phyloP scores from a whole-genome alignment of 495 filamentous ascomycete species.

The Penicillium roqueforti region DNA sequence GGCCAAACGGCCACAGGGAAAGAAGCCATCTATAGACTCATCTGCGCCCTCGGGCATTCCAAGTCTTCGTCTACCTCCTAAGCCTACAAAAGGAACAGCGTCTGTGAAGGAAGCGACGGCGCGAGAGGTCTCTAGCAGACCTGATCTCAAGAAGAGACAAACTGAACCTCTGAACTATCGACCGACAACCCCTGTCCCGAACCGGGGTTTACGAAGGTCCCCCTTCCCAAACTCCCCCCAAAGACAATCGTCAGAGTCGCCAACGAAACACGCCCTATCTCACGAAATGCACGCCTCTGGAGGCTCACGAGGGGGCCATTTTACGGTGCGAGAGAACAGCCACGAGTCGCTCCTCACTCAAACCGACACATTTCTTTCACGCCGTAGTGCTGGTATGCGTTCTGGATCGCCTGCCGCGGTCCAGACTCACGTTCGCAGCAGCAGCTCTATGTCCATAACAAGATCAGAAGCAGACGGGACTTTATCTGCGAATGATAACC shows the following conservation, averaged over 20 bases:
- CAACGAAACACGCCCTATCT: constrained; percentile 18
- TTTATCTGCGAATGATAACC: constrained; percentile 28
- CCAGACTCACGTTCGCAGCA: constrained; percentile 46
- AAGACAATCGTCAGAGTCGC: constrained; percentile 21
- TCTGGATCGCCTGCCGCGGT: constrained; percentile 46
- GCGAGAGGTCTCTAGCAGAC: constrained; percentile 12
- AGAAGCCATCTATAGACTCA: constrained; percentile 20
- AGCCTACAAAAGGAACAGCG: constrained; percentile 18
- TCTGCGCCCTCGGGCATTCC: constrained; percentile 4
- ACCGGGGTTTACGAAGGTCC: constrained; percentile 39
- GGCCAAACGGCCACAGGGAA: constrained; percentile 18
- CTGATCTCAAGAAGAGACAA: constrained; percentile 10
- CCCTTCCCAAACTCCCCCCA: constrained; percentile 30
- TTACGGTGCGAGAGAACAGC: constrained; percentile 50
- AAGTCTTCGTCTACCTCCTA: constrained; percentile 12
- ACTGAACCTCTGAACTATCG: constrained; percentile 12
- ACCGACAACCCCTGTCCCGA: constrained; percentile 27
- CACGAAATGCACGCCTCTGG: constrained; percentile 19
- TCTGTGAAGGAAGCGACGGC: constrained; percentile 22
- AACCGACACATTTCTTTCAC: constrained; percentile 55
- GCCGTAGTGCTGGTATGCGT: constrained; percentile 43
- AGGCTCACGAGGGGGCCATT: constrained; percentile 42
- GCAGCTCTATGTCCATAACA: constrained; percentile 45
- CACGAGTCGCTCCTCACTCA: constrained; percentile 56
- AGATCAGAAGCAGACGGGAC: constrained; percentile 45